A percentile compares a stretch with the other conserved stretches of the same genome.
phyloP scores from a whole-genome alignment of 805 yeast species.

The Barnettozyma wickerhamii region DNA sequence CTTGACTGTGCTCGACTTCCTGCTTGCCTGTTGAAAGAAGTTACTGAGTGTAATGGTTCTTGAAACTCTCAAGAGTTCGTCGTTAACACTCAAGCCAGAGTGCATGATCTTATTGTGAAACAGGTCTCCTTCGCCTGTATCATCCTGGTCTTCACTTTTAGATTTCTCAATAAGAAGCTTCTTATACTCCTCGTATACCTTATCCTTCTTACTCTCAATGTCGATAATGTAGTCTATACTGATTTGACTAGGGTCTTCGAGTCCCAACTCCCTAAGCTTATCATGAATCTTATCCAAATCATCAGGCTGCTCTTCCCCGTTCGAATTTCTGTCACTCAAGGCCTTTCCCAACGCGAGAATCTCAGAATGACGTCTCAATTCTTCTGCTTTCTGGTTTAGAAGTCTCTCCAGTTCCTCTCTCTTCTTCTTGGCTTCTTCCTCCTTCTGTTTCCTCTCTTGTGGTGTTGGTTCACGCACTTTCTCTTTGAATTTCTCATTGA shows the following conservation, averaged over 20 bases:
- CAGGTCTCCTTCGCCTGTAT: slow-evolving; percentile 24
- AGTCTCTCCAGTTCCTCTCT: slow-evolving; percentile 10
- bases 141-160: slow-evolving; percentile 7
- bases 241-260: slow-evolving; percentile 34
- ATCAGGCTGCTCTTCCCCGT: slow-evolving; percentile 31
- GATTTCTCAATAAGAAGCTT: slow-evolving; percentile 17
- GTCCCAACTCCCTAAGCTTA: slow-evolving; percentile 33
- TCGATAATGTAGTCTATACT: slow-evolving; percentile 17
- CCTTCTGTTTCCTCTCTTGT: neutral
- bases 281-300: slow-evolving; percentile 27
- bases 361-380: slow-evolving; percentile 46
- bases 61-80: slow-evolving; percentile 51
- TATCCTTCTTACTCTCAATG: slow-evolving; percentile 20
- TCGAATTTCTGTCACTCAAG: slow-evolving; percentile 48
- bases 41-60: slow-evolving; percentile 69
- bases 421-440: slow-evolving; percentile 2
- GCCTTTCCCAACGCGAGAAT: slow-evolving; percentile 57
- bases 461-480: neutral
- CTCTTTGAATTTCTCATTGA: neutral
- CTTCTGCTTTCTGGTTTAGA: slow-evolving; percentile 7
- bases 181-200: slow-evolving; percentile 17
- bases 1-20: slow-evolving; percentile 14
- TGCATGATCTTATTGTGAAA: slow-evolving; percentile 46
- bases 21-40: slow-evolving; percentile 34
- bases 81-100: slow-evolving; percentile 52